Evolutionary conservation across 805 yeast genomes (phyloP), one percentile per base, ranked within the genome.

Genomic region (Saturnispora bothae): DNA sequence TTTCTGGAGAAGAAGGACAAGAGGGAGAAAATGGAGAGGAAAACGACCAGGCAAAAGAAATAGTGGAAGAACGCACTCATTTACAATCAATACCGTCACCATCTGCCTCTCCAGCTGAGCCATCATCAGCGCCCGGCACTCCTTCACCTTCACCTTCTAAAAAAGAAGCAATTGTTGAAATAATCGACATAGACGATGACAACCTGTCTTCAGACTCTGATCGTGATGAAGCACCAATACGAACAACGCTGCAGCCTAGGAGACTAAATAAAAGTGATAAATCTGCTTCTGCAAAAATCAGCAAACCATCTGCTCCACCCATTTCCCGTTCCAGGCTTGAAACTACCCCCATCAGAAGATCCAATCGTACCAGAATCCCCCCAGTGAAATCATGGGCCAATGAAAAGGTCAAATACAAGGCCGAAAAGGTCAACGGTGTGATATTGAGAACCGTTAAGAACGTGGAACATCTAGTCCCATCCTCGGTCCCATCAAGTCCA

Each of bases 321-420:
- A n/a, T n/a, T n/a, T n/a, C n/a, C n/a, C n/a, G n/a, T n/a, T 45
- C 39, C 25, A 22, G 9, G 6, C 6, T 6, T 22, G 10, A 22
- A 7, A 25, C 20, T 15, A 33, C 32, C 10, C 71, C 75, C 0
- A 50, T 72, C 2, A 64, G 94, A 45, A 62, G 83, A 45, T 81
- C 94, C 0, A 64, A 68, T 23, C 66, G 95, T 49, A 70, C 73
- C 0, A 70, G 72, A 44, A 68, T 81, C 5, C 71, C 78, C 3
- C 89, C 94, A 0, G 60, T 85, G 45, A 88, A 84, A 3, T 82
- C 69, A 53, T 85, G 95, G 95, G 72, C 82, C 53, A 83, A 82
- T 50, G 95, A 85, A 57, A 65, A 75, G 43, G 71, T 81, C 22
- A 71, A 82, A 3, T 85, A 81, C 50, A 63, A 66, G 30, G 49